Conservation (phyloP, 768 basidiomycete genomes). For the Xanthoconium stramineum region DNA sequence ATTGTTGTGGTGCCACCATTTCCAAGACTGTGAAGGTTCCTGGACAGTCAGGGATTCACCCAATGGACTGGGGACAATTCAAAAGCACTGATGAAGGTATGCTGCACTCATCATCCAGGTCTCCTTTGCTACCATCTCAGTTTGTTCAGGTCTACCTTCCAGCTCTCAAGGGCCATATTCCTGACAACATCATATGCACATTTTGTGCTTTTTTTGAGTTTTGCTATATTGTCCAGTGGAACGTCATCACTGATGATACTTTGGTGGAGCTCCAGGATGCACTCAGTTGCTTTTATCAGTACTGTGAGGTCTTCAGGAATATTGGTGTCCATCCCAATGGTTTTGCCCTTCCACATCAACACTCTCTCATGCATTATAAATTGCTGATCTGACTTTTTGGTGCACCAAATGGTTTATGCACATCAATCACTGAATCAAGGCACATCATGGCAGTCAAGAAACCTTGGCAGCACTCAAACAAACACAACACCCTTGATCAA, state of each 20-base stretch:
- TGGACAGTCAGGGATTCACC: no score
- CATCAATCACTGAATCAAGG: constrained; percentile 36
- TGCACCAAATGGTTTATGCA: constrained; percentile 35
- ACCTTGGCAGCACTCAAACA: constrained; percentile 31
- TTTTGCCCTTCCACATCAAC: constrained; percentile 33
- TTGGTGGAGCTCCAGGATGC: neutral
- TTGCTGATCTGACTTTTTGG: constrained; percentile 27
- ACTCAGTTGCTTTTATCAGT: neutral
- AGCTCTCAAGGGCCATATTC: no score
- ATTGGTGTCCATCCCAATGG: neutral
- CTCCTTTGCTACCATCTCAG: no score
- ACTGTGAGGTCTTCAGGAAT: neutral
- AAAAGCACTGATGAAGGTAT: no score
- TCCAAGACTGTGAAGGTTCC: no score
- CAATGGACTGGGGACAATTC: no score
- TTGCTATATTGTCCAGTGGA: no score
- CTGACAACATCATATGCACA: no score
- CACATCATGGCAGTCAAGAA: constrained; percentile 37
- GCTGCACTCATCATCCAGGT: no score
- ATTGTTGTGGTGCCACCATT: no score
- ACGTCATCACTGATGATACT: neutral
- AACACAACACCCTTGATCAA: constrained; percentile 21
- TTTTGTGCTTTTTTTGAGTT: no score
- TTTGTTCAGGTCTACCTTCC: no score
- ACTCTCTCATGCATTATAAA: constrained; percentile 32